A percentile compares a stretch with the other conserved stretches of the same genome.
Conservation (phyloP, 345 rosid genomes). For the Carallia pectinifolia region DNA sequence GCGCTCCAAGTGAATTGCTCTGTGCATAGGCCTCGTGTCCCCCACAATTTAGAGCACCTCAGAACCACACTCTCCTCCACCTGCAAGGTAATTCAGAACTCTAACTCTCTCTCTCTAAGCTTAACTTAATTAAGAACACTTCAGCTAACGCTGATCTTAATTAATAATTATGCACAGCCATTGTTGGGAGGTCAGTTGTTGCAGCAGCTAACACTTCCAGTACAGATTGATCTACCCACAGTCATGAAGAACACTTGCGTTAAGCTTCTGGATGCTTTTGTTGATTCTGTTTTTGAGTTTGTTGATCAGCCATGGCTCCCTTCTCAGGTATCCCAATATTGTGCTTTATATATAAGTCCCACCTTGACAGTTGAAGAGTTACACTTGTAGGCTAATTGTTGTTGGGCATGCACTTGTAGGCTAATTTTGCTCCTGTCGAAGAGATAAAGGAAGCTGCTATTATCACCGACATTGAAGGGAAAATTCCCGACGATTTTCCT, state of each 20-base stretch:
- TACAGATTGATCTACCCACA: slow-evolving; percentile 15
- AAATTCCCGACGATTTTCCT: slow-evolving; percentile 23
- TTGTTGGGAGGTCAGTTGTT: slow-evolving; percentile 10
- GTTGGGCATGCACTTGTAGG: slow-evolving; percentile 15
- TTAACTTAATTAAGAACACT: no score
- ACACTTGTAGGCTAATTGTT: not conserved
- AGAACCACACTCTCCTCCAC: slow-evolving; percentile 16
- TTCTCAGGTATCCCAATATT: slow-evolving; percentile 28
- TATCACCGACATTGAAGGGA: slow-evolving; percentile 23
- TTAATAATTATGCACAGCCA: slow-evolving; percentile 24
- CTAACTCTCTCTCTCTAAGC: not conserved
- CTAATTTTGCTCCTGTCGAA: slow-evolving; percentile 46
- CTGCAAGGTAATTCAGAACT: slow-evolving; percentile 26
- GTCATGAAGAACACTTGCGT: slow-evolving; percentile 18
- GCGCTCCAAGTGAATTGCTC: slow-evolving; percentile 29
- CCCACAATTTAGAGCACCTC: slow-evolving; percentile 7
- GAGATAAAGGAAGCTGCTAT: slow-evolving; percentile 22
- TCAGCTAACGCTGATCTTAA: no score
- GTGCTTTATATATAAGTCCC: not conserved
- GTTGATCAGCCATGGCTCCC: slow-evolving; percentile 42
- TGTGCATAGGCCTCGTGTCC: slow-evolving; percentile 17
- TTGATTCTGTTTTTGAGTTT: slow-evolving; percentile 39
- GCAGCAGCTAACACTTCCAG: slow-evolving; percentile 16
- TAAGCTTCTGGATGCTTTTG: slow-evolving; percentile 37
- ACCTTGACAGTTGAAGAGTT: no score